These are phyloP conservation scores for Pinus albicaulis DNA, from an alignment of 75 land plant genomes.

Conservation along the genomic window DNA sequence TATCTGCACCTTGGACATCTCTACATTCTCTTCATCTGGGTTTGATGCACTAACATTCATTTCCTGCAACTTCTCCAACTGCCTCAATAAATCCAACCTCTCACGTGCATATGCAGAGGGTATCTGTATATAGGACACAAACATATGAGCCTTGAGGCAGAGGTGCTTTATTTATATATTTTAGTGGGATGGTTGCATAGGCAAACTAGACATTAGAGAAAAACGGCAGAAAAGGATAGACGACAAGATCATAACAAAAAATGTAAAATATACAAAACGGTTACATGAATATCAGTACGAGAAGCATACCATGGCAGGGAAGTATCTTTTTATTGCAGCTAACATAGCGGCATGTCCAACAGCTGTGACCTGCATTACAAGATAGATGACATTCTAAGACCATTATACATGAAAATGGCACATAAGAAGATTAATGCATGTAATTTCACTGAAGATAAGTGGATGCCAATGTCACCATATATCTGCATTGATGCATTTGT, in stretches of 20 bases:
- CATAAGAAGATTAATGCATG: not conserved
- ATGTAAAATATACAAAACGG: not conserved
- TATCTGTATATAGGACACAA: conserved; percentile 46
- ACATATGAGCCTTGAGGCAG: not conserved
- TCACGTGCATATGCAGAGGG: conserved; percentile 92
- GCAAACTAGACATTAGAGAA: not conserved
- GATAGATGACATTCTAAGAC: conserved; percentile 2
- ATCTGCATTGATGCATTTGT: too few species aligned
- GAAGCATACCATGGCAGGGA: conserved; percentile 77
- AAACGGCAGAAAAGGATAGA: not conserved
- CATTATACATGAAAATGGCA: not conserved
- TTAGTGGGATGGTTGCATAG: not conserved
- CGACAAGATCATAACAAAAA: too few species aligned
- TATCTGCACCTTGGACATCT: not conserved
- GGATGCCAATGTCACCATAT: not conserved
- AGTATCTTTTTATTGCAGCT: conserved; percentile 94
- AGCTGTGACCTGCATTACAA: conserved; percentile 79
- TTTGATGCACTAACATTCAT: conserved; percentile 40
- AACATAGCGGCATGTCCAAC: conserved; percentile 98
- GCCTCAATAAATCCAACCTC: conserved; percentile 84
- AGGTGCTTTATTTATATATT: not conserved
- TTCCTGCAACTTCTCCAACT: conserved; percentile 83
- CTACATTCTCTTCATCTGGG: conserved; percentile 19
- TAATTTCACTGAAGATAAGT: not conserved
- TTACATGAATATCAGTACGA: not conserved